These are phyloP conservation scores for Raffaelea deltoideospora DNA, from an alignment of 2,329 filamentous ascomycete genomes.

Conservation along the genomic window DNA sequence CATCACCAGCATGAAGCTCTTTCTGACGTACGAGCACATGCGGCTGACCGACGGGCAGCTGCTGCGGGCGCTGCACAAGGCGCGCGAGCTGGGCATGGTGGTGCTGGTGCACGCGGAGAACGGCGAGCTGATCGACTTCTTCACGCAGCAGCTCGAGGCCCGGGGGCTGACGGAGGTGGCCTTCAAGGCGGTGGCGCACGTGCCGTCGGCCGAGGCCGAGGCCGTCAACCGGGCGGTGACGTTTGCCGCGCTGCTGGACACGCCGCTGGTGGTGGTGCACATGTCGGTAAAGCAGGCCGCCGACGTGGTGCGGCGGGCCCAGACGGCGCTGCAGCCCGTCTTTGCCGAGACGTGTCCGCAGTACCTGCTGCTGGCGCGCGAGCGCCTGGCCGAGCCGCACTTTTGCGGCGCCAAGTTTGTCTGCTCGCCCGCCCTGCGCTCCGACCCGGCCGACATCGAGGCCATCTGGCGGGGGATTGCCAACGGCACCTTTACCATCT, in stretches of 20 bases:
- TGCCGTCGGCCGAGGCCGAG: slow-evolving; percentile 28
- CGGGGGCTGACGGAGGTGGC: slow-evolving; percentile 18
- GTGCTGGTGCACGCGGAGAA: slow-evolving; percentile 49
- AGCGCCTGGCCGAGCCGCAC: slow-evolving; percentile 7
- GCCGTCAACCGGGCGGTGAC: slow-evolving; percentile 32
- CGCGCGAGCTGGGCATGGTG: slow-evolving; percentile 28
- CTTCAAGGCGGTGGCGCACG: slow-evolving; percentile 28
- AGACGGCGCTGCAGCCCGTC: slow-evolving; percentile 32
- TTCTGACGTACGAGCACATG: slow-evolving; percentile 34
- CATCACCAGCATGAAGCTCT: slow-evolving; percentile 32
- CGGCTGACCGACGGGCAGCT: slow-evolving; percentile 32
- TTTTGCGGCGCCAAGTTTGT: slow-evolving; percentile 33
- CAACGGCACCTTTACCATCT: slow-evolving; percentile 38
- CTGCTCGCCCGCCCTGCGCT: slow-evolving; percentile 34
- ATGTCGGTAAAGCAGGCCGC: slow-evolving; percentile 30
- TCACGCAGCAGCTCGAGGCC: slow-evolving; percentile 16
- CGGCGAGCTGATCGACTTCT: slow-evolving; percentile 35
- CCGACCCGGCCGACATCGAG: slow-evolving; percentile 26
- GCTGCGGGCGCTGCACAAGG: slow-evolving; percentile 31
- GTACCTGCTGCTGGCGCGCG: slow-evolving; percentile 36
- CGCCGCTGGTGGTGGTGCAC: slow-evolving; percentile 36
- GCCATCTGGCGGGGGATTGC: slow-evolving; percentile 33
- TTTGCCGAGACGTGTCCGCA: slow-evolving; percentile 43
- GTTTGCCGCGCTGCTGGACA: slow-evolving; percentile 28
- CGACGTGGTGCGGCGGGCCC: slow-evolving; percentile 32